These are phyloP conservation scores for Colletotrichum musicola DNA, from an alignment of 2,329 filamentous ascomycete species.

Conservation along the genomic window DNA sequence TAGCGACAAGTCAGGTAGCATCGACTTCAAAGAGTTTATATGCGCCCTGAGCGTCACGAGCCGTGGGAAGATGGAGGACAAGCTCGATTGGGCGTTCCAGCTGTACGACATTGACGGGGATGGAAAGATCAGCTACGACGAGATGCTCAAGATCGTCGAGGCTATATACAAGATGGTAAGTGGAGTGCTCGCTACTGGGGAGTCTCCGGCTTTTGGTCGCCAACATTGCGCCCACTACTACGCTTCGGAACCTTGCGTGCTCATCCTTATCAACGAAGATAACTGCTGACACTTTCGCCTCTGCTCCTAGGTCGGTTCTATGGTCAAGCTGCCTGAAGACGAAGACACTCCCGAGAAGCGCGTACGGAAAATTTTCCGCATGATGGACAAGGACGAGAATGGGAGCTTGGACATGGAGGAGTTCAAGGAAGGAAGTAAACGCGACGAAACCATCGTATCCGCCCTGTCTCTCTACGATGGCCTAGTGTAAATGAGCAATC, in stretches of 20 bases:
- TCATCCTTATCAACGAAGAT: background rate
- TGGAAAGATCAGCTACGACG: constrained; percentile 98
- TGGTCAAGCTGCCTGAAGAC: constrained; percentile 98
- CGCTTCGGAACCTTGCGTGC: background rate
- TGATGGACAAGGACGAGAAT: constrained; percentile 99
- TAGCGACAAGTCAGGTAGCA: constrained; percentile 95
- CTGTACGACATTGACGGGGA: constrained; percentile 99
- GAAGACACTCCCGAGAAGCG: constrained; percentile 99
- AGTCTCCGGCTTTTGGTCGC: background rate
- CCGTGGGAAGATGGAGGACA: constrained; percentile 98
- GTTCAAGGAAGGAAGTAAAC: constrained; percentile 99
- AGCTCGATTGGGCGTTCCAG: constrained; percentile 99
- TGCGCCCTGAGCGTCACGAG: constrained; percentile 97
- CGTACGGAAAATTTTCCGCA: constrained; percentile 97
- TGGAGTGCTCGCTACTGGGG: background rate
- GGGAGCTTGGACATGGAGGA: constrained; percentile 96
- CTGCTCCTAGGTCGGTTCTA: constrained; percentile 83
- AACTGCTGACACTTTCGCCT: constrained; percentile 5
- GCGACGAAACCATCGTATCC: constrained; percentile 98
- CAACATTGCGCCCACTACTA: background rate
- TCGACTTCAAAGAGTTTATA: constrained; percentile 99
- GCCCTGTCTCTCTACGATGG: constrained; percentile 97
- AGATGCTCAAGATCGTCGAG: constrained; percentile 99
- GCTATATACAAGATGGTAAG: constrained; percentile 99
- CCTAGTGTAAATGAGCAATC: constrained; percentile 72